phyloP scores from a whole-genome alignment of 1,139 yeast genomes.

The Eremothecium coryli region DNA sequence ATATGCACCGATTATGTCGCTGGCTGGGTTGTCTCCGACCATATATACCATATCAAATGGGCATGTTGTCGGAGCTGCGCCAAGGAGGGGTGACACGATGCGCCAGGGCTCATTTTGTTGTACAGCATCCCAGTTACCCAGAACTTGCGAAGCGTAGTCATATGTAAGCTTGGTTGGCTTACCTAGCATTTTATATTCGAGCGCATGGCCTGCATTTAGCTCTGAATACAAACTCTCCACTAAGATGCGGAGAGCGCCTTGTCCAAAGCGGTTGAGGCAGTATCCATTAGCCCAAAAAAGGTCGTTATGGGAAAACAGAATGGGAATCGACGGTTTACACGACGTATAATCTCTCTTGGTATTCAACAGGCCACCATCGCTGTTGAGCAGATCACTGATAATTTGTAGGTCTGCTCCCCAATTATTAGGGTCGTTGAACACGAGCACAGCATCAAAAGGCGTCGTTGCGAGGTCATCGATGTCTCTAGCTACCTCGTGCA shows the following conservation, averaged over 20 bases:
- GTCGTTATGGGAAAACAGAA: constrained; percentile 80
- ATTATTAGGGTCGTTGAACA: constrained; percentile 88
- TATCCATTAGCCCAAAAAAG: constrained; percentile 87
- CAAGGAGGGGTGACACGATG: constrained; percentile 9
- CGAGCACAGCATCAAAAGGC: constrained; percentile 69
- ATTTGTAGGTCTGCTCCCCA: constrained; percentile 81
- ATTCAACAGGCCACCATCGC: constrained; percentile 57
- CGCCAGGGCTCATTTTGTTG: constrained; percentile 10
- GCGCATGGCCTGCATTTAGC: constrained; percentile 41
- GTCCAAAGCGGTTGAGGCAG: constrained; percentile 74
- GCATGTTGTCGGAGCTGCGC: constrained; percentile 17
- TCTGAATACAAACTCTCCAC: constrained; percentile 56
- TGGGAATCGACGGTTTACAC: constrained; percentile 59
- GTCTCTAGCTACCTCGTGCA: constrained; percentile 38
- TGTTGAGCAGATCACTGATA: constrained; percentile 59
- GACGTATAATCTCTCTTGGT: constrained; percentile 34
- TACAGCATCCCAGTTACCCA: constrained; percentile 44
- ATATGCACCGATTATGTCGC: constrained; percentile 86
- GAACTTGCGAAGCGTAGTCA: constrained; percentile 69
- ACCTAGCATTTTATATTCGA: constrained; percentile 62
- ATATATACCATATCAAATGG: constrained; percentile 56
- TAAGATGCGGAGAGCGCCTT: constrained; percentile 73
- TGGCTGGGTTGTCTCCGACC: constrained; percentile 96
- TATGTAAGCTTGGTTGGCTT: constrained; percentile 78
- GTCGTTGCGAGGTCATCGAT: constrained; percentile 30